phyloP scores from a whole-genome alignment of 352 stramenopile species.

The Thraustotheca clavata region DNA sequence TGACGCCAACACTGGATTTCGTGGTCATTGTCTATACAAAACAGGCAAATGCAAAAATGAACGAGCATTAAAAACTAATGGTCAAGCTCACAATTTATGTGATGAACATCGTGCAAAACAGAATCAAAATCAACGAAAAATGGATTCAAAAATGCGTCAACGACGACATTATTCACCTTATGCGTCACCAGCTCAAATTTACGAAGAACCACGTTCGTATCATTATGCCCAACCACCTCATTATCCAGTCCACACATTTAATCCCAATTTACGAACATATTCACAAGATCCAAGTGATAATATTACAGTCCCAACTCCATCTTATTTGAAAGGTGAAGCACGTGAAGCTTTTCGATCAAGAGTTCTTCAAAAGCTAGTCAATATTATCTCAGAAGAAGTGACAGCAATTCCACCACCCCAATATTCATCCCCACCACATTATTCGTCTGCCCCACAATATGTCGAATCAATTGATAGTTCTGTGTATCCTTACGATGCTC shows the following conservation, averaged over 20 bases:
- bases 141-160: constrained; percentile 73
- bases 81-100: constrained; percentile 74
- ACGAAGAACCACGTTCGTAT: not conserved
- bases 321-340: constrained; percentile 60
- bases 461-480: too few species aligned
- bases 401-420: not conserved
- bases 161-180: constrained; percentile 37
- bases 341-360: constrained; percentile 63
- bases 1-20: constrained; percentile 9
- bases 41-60: constrained; percentile 82
- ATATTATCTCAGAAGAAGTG: constrained; percentile 71
- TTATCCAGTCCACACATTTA: not conserved
- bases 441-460: not conserved
- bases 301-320: constrained; percentile 67
- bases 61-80: constrained; percentile 77
- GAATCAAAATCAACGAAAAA: constrained; percentile 83
- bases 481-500: too few species aligned
- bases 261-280: not conserved
- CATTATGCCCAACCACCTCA: not conserved
- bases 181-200: not conserved
- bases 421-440: not conserved
- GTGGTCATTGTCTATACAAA: constrained; percentile 81
- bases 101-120: constrained; percentile 73
- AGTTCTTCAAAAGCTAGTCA: constrained; percentile 74
- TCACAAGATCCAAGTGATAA: not conserved